phyloP scores from a whole-genome alignment of 495 filamentous ascomycete species.

The Penicillium crystallinum region DNA sequence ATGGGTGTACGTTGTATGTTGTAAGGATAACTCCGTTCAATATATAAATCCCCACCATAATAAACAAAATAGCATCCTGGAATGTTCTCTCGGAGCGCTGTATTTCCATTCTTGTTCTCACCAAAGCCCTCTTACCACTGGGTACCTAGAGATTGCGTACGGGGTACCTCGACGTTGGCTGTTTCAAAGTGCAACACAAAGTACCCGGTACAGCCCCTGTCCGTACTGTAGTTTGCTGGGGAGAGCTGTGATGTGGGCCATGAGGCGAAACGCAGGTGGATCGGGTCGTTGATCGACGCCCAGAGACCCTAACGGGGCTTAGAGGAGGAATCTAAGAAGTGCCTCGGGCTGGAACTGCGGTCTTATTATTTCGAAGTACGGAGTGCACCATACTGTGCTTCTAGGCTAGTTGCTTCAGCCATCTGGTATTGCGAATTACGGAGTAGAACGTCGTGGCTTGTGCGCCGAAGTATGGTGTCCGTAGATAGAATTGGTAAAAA shows the following conservation, averaged over 20 bases:
- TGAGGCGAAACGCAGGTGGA: constrained; percentile 19
- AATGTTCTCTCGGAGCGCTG: too few species aligned
- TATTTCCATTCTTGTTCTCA: too few species aligned
- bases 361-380: neutral
- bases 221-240: constrained; percentile 2
- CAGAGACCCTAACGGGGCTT: constrained; percentile 3
- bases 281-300: constrained; percentile 14
- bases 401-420: too few species aligned
- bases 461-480: neutral
- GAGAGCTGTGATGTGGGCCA: constrained; percentile 18
- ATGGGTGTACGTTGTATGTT: too few species aligned
- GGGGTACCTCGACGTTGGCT: constrained; percentile 3
- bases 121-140: neutral
- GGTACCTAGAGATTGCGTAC: neutral
- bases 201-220: constrained; percentile 13
- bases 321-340: neutral
- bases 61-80: too few species aligned
- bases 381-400: too few species aligned
- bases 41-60: too few species aligned
- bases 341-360: neutral
- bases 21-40: too few species aligned
- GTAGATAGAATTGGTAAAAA: neutral
- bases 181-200: neutral
- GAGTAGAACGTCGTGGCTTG: too few species aligned
- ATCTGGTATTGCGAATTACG: too few species aligned